Conservation (phyloP, 148 eudicot genomes). For the Oxyria digyna region DNA sequence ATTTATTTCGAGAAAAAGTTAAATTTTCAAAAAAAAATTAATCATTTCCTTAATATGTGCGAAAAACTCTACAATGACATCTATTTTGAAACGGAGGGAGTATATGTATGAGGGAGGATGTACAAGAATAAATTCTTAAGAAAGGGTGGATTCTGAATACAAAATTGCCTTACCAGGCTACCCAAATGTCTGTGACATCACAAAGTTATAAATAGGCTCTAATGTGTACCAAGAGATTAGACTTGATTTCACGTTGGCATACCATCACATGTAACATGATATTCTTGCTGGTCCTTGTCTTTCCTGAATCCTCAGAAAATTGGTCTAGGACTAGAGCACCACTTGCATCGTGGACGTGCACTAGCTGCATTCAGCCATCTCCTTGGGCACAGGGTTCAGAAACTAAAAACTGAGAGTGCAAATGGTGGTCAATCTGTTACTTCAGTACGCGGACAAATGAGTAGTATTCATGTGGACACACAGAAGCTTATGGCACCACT, state of each 20-base stretch:
- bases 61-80: too few species aligned
- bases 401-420: slow-evolving; percentile 42
- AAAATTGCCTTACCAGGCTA: too few species aligned
- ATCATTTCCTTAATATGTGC: too few species aligned
- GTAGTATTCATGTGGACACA: slow-evolving; percentile 57
- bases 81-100: not conserved
- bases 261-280: slow-evolving; percentile 4
- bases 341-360: slow-evolving; percentile 93
- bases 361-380: slow-evolving; percentile 76
- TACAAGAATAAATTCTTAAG: too few species aligned
- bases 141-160: too few species aligned
- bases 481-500: slow-evolving; percentile 64
- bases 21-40: too few species aligned
- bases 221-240: too few species aligned
- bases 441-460: slow-evolving; percentile 46
- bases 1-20: too few species aligned
- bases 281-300: not conserved
- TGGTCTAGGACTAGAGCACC: slow-evolving; percentile 77
- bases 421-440: slow-evolving; percentile 37
- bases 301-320: slow-evolving; percentile 37
- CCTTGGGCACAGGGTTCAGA: slow-evolving; percentile 63
- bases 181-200: too few species aligned
- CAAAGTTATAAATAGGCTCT: too few species aligned
- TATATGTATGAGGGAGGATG: too few species aligned
- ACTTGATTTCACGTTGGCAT: slow-evolving; percentile 1